phyloP scores from a whole-genome alignment of 345 rosid genomes.

The Brassica juncea region DNA sequence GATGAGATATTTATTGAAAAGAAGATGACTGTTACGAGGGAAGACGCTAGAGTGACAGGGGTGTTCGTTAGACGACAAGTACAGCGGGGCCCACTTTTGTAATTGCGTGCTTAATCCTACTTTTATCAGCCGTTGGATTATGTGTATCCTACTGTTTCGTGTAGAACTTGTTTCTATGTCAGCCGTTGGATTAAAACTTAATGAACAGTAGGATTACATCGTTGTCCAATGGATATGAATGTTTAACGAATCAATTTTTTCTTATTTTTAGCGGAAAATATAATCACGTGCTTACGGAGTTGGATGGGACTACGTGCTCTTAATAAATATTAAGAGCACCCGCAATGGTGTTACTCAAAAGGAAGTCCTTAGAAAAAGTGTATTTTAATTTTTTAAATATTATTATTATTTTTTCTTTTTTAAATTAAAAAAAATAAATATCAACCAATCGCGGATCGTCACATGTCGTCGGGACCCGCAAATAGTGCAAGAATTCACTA shows the following conservation, averaged over 20 bases:
- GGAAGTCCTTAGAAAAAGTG: too few species aligned
- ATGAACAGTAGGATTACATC: background rate
- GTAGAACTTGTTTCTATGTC: background rate
- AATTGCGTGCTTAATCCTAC: background rate
- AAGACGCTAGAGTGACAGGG: conserved; percentile 18
- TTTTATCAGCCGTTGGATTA: too few species aligned
- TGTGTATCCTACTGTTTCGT: too few species aligned
- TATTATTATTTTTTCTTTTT: too few species aligned
- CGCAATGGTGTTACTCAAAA: too few species aligned
- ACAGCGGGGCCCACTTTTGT: conserved; percentile 29
- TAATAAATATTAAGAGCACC: too few species aligned
- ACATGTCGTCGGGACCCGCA: too few species aligned
- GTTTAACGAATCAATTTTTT: conserved; percentile 4
- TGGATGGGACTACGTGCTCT: background rate
- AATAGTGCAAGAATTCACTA: too few species aligned
- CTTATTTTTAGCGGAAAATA: background rate
- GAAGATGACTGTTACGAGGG: conserved; percentile 32
- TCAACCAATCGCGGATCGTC: too few species aligned
- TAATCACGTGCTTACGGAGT: background rate
- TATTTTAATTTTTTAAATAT: too few species aligned
- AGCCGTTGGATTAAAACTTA: conserved; percentile 14
- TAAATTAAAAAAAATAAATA: too few species aligned
- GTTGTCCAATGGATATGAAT: conserved; percentile 37
- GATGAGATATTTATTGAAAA: conserved; percentile 31
- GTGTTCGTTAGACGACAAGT: conserved; percentile 12